Evolutionary conservation across 139 green algal species (phyloP).

Genomic region (Chlorella sp.): DNA sequence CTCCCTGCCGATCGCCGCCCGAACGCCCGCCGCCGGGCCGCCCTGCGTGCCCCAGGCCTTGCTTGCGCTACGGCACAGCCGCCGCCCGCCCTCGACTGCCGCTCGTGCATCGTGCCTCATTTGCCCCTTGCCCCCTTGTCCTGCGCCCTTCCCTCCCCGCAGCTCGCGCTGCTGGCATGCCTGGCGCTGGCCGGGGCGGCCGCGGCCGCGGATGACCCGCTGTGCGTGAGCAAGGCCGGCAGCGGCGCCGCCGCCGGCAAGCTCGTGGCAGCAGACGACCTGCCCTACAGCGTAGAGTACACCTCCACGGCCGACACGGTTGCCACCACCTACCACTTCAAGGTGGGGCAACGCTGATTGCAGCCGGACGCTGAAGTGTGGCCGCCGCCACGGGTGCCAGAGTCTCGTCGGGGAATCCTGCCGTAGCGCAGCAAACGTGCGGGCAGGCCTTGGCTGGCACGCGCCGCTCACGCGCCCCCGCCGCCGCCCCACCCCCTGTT

Average conservation of each 20-base stretch:
- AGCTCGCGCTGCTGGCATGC: constrained; percentile 11
- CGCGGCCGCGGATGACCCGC: neutral
- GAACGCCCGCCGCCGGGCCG: no score
- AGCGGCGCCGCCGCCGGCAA: neutral
- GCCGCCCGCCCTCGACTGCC: no score
- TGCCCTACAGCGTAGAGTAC: constrained; percentile 25
- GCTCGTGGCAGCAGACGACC: neutral
- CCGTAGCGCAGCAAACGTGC: no score
- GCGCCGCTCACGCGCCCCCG: neutral
- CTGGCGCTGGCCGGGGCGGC: neutral
- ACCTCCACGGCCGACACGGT: neutral
- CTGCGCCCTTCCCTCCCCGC: neutral
- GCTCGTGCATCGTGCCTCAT: neutral
- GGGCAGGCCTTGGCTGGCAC: neutral
- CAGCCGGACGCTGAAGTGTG: neutral
- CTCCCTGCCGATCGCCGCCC: no score
- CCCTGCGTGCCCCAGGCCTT: no score
- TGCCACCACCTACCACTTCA: constrained; percentile 35
- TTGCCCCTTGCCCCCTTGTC: neutral
- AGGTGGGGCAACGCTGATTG: neutral
- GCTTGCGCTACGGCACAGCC: no score
- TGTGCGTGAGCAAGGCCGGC: neutral
- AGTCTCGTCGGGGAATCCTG: neutral
- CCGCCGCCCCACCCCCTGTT: neutral
- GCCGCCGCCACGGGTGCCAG: neutral